A percentile compares a stretch with the other conserved stretches of the same genome.
Conservation (phyloP, 2,329 filamentous ascomycete species). For the Nakataea oryzae region DNA sequence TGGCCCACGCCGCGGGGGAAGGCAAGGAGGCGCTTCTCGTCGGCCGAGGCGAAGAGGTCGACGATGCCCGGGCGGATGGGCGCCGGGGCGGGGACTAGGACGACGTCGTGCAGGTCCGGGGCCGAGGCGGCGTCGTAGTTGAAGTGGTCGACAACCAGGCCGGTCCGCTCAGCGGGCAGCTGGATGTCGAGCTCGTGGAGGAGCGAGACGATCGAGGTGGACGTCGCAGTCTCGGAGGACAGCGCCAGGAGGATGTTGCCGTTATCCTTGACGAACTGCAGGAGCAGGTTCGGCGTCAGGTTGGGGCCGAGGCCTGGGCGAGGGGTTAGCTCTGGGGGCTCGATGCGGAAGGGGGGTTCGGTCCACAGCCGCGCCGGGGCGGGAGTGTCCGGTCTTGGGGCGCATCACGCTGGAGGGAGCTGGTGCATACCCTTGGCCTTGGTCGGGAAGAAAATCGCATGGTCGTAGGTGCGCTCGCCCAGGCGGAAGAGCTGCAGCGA, state of each 20-base stretch:
- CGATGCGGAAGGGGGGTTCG: slow-evolving; percentile 77
- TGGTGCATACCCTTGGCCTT: slow-evolving; percentile 68
- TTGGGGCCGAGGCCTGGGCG: slow-evolving; percentile 69
- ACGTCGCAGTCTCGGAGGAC: slow-evolving; percentile 58
- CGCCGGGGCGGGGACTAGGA: slow-evolving; percentile 63
- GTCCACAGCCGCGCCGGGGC: no score
- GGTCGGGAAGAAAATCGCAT: slow-evolving; percentile 77
- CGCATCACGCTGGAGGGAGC: not conserved
- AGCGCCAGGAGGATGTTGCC: slow-evolving; percentile 87
- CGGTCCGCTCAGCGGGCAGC: slow-evolving; percentile 75
- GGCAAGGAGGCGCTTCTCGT: slow-evolving; percentile 53
- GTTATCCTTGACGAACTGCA: slow-evolving; percentile 82
- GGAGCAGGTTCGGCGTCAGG: slow-evolving; percentile 72
- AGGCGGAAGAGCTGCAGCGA: slow-evolving; percentile 70
- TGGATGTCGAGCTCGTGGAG: slow-evolving; percentile 83
- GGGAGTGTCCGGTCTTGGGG: no score
- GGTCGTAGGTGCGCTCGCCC: slow-evolving; percentile 83
- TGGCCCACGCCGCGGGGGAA: slow-evolving; percentile 76
- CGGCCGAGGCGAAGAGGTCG: slow-evolving; percentile 63
- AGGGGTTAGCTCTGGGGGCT: slow-evolving; percentile 63
- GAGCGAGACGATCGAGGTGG: slow-evolving; percentile 64
- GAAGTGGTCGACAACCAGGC: slow-evolving; percentile 90
- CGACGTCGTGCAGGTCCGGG: slow-evolving; percentile 75
- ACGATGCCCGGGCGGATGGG: slow-evolving; percentile 58
- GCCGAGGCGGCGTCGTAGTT: slow-evolving; percentile 74